Base-by-base conservation (phyloP, 2,329 filamentous ascomycete genomes). In the Sphaerulina musiva region DNA sequence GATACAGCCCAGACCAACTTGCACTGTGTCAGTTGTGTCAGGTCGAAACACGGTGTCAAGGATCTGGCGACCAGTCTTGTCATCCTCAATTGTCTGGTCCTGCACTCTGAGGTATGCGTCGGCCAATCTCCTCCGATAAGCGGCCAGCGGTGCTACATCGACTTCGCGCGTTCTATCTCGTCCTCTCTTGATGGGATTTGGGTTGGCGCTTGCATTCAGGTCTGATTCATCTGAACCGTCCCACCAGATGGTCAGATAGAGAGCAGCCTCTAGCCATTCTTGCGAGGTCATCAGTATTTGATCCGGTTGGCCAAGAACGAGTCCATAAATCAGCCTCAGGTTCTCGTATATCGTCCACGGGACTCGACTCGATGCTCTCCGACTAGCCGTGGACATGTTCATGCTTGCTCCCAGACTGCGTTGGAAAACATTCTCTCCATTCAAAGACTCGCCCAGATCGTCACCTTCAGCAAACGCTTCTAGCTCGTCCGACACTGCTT, bases 271-370 rank as follows among this genome's bases (percentile, higher is more conserved):
- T 48, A 92, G 83, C 92, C 92, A 97, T 70, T 96, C 91, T 65
- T 92, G 84, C 1, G 90, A 82, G 43, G 84, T 82, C 45, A 84
- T 80, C 57, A 95, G 75, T 49, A 96, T 88, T 17, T 89, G 84
- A 36, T 85, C 80, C 8, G 83, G 78, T 59, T 86, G 82, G 36
- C 92, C 91, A 4, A 93, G 78, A 1, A 95, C 74, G 56, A 95
- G 85, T 34, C 85, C 84, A 68, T 95, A 96, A 5, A 96, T 73
- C 10, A 83, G 83, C 61, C 86, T 82, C 50, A 97, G 74, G 62
- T 86, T 89, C 67, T 95, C 86, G 68, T 95, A 96, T 29, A 97
- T 83, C 23, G 87, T 83, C 87, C 88, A 95, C 0, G 91, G 92
- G 34, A 96, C 85, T 62, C 85, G 84, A 66, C 88, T 95, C 64